Base-by-base conservation (phyloP, 2,329 filamentous ascomycete genomes). In the Alternaria ethzedia region DNA sequence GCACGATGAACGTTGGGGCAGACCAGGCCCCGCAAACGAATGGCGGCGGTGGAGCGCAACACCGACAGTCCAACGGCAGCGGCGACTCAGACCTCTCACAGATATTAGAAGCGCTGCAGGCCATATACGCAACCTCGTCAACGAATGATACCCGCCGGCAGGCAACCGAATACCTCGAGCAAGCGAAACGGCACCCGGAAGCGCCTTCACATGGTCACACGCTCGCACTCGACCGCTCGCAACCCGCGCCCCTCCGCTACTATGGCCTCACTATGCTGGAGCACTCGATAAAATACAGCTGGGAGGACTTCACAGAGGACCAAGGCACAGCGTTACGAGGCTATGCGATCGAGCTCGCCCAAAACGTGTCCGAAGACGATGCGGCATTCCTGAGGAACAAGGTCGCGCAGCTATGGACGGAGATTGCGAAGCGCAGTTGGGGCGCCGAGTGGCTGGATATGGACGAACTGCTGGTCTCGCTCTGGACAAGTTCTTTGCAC, bases 201-300 rank as follows among this genome's bases (percentile, higher is more conserved):
- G 94, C 95, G 6, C 93, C 94, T 3, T 89, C 91, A 52, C 90
- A 96, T 82, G 96, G 96, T 70, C 97, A 93, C 81, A 87, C 87
- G 23, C 87, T 99, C 63, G 94, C 94, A 47, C 88, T 88, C 69
- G 90, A 96, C 79, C 87, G 85, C 74, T 84, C 86, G 41, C 93
- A 96, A 77, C 87, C 92, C 57, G 88, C 93, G 44, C 87, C 96
- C 58, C 91, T 98, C 60, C 91, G 96, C 72, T 94, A 98, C 82
- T 99, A 96, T 79, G 96, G 94, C 61, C 87, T 99, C 30, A 96
- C 94, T 26, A 86, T 99, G 60, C 88, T 99, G 69, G 95, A 97
- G 75, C 91, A 96, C 80, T 90, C 93, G 49, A 91, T 98, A 78
- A 92, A 90, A 70, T 94, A 97, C 81, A 89, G 88, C 71, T 97